These are phyloP conservation scores for Naganishia friedmannii DNA, from an alignment of 768 basidiomycete genomes.

Conservation along the genomic window DNA sequence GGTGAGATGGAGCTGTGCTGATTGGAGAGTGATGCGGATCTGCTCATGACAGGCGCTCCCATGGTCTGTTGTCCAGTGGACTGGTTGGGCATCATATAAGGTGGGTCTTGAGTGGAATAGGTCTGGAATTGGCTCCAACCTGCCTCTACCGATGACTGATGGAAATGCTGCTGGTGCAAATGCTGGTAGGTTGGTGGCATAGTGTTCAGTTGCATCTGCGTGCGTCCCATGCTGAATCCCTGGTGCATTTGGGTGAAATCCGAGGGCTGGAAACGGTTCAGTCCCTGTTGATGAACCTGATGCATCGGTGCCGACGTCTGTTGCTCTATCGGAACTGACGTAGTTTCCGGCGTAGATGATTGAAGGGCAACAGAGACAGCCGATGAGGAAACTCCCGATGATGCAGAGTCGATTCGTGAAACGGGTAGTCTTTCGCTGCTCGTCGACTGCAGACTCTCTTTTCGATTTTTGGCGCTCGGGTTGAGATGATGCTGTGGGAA, in stretches of 20 bases:
- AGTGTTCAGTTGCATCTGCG: not conserved
- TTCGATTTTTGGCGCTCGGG: not conserved
- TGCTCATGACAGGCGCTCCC: conserved; percentile 5
- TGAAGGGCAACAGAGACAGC: not conserved
- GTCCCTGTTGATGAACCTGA: conserved; percentile 1
- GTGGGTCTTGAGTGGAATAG: not conserved
- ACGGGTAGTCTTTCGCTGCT: conserved; percentile 3
- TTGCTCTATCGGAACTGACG: not conserved
- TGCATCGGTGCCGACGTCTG: not conserved
- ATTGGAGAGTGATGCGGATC: not conserved
- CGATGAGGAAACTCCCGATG: conserved; percentile 22
- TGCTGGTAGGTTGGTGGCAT: not conserved
- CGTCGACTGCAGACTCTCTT: conserved; percentile 3
- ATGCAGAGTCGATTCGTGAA: conserved; percentile 25
- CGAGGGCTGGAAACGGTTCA: not conserved
- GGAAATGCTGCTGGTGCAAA: not conserved
- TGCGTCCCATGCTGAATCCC: not conserved
- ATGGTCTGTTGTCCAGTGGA: not conserved
- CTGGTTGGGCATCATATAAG: not conserved
- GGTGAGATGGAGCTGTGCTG: conserved; percentile 18
- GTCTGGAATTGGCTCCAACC: not conserved
- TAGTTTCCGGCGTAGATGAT: not conserved
- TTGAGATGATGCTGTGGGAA: not conserved
- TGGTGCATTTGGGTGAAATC: conserved; percentile 15
- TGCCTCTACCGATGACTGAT: not conserved